A percentile compares a stretch with the other conserved stretches of the same genome.
Evolutionary conservation across 2,329 filamentous ascomycete species (phyloP).

Genomic region (Claviceps humidiphila): DNA sequence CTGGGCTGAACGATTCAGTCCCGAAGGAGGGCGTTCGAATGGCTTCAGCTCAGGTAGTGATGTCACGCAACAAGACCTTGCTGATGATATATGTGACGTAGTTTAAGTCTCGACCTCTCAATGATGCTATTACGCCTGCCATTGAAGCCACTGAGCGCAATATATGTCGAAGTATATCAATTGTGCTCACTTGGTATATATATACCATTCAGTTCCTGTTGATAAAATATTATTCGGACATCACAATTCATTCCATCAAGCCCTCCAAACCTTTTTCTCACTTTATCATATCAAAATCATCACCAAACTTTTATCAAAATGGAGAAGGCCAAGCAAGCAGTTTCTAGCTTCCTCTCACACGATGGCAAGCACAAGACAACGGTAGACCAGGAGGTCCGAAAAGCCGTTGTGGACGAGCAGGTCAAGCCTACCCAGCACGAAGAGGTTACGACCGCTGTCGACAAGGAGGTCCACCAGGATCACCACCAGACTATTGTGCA

Average conservation of each 20-base stretch:
- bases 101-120: not conserved
- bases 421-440: constrained; percentile 49
- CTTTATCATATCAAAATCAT: too few species aligned
- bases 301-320: constrained; percentile 21
- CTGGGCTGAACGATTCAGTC: not conserved
- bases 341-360: constrained; percentile 46
- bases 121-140: too few species aligned
- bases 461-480: constrained; percentile 58
- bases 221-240: not conserved
- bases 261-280: not conserved
- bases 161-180: too few species aligned
- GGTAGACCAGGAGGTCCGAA: constrained; percentile 51
- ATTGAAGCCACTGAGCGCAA: too few species aligned
- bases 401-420: constrained; percentile 46
- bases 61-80: not conserved
- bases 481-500: constrained; percentile 60
- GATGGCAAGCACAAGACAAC: constrained; percentile 57
- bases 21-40: not conserved
- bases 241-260: not conserved
- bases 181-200: not conserved
- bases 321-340: constrained; percentile 51
- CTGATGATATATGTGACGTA: not conserved
- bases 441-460: constrained; percentile 46
- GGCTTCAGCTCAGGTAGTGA: not conserved
- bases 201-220: not conserved